Percentiles rank a stretch among this genome's conserved stretches.
Evolutionary conservation across 805 yeast genomes (phyloP).

Genomic region (Starmerella apicola): DNA sequence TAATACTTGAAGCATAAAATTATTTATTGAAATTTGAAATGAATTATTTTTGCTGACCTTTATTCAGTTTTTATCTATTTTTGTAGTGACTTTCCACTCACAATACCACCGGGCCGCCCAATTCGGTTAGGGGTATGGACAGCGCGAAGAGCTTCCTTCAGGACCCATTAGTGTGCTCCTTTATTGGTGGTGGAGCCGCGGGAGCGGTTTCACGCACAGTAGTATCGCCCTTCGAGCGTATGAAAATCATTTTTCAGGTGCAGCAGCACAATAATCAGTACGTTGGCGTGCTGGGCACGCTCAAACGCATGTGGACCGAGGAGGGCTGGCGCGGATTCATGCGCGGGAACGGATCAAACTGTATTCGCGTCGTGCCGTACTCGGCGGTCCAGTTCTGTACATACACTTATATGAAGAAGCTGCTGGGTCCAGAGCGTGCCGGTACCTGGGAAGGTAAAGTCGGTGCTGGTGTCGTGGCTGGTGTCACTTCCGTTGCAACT

Average conservation of each 20-base stretch:
- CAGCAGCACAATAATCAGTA: constrained; percentile 49
- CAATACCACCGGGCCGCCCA: too few species aligned
- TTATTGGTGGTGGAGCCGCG: constrained; percentile 90
- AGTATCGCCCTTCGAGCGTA: constrained; percentile 90
- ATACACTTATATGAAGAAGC: constrained; percentile 44
- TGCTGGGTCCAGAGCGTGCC: constrained; percentile 31
- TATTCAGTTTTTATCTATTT: too few species aligned
- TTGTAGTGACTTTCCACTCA: constrained; percentile 2
- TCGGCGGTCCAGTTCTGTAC: constrained; percentile 88
- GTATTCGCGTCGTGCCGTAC: constrained; percentile 83
- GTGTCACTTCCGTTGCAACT: constrained; percentile 61
- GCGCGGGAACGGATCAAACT: constrained; percentile 83
- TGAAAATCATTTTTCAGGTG: constrained; percentile 80
- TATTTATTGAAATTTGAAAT: too few species aligned
- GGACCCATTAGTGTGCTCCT: constrained; percentile 47
- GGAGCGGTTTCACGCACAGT: constrained; percentile 91
- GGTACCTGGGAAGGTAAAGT: constrained; percentile 27
- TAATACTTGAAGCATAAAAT: too few species aligned
- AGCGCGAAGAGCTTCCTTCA: neutral
- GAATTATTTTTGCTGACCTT: too few species aligned
- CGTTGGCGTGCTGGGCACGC: constrained; percentile 59
- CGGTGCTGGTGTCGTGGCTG: constrained; percentile 69
- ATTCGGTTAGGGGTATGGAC: too few species aligned
- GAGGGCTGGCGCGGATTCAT: constrained; percentile 88
- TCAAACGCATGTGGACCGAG: constrained; percentile 65